Conservation (phyloP, 2,329 filamentous ascomycete genomes). For the Ceratocystis eucalypticola region DNA sequence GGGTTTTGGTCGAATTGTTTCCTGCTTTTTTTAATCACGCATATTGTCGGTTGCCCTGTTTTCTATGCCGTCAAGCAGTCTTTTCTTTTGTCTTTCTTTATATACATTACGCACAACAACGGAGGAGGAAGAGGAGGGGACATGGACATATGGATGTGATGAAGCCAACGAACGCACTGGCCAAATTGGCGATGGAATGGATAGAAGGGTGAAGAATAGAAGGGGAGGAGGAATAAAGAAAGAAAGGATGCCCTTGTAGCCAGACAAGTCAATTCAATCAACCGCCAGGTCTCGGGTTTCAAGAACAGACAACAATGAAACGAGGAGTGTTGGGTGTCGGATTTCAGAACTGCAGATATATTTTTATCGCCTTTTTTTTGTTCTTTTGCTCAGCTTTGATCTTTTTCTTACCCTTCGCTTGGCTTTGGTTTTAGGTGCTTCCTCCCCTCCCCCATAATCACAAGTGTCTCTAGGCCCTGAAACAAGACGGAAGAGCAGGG, state of each 20-base stretch:
- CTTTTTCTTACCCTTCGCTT: background rate
- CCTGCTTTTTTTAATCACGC: background rate
- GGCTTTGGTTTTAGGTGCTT: background rate
- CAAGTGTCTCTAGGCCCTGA: background rate
- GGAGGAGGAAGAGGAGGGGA: too few species aligned
- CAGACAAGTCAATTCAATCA: too few species aligned
- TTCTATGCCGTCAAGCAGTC: too few species aligned
- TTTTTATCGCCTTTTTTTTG: background rate
- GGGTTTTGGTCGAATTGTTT: background rate
- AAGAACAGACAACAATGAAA: constrained; percentile 1
- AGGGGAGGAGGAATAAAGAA: background rate
- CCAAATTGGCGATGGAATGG: too few species aligned
- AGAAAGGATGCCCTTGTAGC: background rate
- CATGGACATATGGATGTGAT: too few species aligned
- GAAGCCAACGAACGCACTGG: too few species aligned
- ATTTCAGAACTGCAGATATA: background rate
- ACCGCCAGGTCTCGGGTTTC: background rate
- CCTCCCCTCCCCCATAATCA: background rate
- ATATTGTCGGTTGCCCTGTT: too few species aligned
- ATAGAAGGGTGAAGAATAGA: background rate
- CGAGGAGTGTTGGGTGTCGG: background rate
- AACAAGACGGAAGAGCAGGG: background rate
- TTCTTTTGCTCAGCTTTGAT: background rate
- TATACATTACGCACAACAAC: too few species aligned
- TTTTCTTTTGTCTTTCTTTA: too few species aligned